Evolutionary conservation across 805 yeast genomes (phyloP).

Genomic region (Saccharomycopsis babjevae): DNA sequence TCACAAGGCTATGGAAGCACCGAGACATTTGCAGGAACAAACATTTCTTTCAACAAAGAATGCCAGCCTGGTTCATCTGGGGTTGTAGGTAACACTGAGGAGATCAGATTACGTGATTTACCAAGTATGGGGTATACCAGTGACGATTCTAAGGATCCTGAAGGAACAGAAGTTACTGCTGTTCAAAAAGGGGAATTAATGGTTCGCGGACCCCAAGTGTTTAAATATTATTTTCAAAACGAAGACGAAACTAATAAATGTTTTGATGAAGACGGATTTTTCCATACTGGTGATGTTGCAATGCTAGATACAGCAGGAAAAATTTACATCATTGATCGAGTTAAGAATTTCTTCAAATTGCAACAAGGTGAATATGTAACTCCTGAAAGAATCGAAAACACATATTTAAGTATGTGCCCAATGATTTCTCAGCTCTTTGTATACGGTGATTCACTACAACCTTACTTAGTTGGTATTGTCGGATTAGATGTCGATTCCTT

Average conservation of each 20-base stretch:
- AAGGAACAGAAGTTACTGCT: slow-evolving; percentile 9
- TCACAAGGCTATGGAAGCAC: slow-evolving; percentile 47
- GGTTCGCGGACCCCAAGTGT: slow-evolving; percentile 46
- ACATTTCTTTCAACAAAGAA: slow-evolving; percentile 29
- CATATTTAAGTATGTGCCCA: slow-evolving; percentile 36
- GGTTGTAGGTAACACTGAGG: slow-evolving; percentile 33
- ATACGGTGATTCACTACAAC: slow-evolving; percentile 46
- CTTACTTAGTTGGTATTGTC: slow-evolving; percentile 41
- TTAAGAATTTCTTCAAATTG: slow-evolving; percentile 47
- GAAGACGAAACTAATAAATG: slow-evolving; percentile 37
- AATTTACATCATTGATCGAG: slow-evolving; percentile 43
- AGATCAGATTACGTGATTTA: slow-evolving; percentile 37
- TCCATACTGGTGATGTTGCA: slow-evolving; percentile 51
- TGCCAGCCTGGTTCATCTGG: slow-evolving; percentile 31
- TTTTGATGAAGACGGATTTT: slow-evolving; percentile 42
- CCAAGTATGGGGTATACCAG: slow-evolving; percentile 34
- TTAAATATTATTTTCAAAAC: slow-evolving; percentile 39
- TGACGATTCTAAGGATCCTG: slow-evolving; percentile 22
- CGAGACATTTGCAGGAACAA: slow-evolving; percentile 41
- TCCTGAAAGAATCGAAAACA: slow-evolving; percentile 57
- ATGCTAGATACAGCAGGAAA: slow-evolving; percentile 34
- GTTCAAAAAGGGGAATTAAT: slow-evolving; percentile 38
- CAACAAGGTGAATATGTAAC: slow-evolving; percentile 50
- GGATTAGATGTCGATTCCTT: slow-evolving; percentile 34
- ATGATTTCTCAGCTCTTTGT: slow-evolving; percentile 38